These are phyloP conservation scores for Colletotrichum lentis DNA, from an alignment of 2,329 filamentous ascomycete species.

Conservation along the genomic window DNA sequence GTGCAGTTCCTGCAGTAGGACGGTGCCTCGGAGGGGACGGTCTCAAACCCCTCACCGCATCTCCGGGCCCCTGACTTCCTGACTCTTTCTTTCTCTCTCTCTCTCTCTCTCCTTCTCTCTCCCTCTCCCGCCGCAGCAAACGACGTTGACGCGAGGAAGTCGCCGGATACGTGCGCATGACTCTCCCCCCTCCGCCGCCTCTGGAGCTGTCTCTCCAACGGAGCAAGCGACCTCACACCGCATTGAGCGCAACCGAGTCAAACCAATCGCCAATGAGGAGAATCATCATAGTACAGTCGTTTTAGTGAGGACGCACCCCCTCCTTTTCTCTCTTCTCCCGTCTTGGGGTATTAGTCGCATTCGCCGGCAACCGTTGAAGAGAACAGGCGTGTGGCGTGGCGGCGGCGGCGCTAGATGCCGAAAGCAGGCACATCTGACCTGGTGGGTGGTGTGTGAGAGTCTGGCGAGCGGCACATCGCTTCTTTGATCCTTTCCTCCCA, in stretches of 20 bases:
- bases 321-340: background rate
- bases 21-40: background rate
- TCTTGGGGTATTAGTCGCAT: background rate
- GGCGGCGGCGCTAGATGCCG: slow-evolving; percentile 7
- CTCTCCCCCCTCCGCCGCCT: background rate
- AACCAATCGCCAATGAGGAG: background rate
- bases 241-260: slow-evolving; percentile 8
- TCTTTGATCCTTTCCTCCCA: slow-evolving; percentile 5
- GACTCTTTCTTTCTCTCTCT: background rate
- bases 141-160: slow-evolving; percentile 4
- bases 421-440: slow-evolving; percentile 32
- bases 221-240: slow-evolving; percentile 18
- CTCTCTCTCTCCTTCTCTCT: too few species aligned
- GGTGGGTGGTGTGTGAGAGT: slow-evolving; percentile 19
- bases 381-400: slow-evolving; percentile 26
- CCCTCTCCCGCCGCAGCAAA: slow-evolving; percentile 6
- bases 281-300: background rate
- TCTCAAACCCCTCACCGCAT: slow-evolving; percentile 29
- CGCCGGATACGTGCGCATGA: slow-evolving; percentile 22
- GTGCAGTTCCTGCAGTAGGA: slow-evolving; percentile 35
- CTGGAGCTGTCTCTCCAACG: slow-evolving; percentile 4
- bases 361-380: slow-evolving; percentile 17
- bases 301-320: too few species aligned
- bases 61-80: slow-evolving; percentile 32
- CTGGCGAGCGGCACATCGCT: background rate